phyloP scores from a whole-genome alignment of 2,329 filamentous ascomycete genomes.

The Stachybotrys chlorohalonatus region DNA sequence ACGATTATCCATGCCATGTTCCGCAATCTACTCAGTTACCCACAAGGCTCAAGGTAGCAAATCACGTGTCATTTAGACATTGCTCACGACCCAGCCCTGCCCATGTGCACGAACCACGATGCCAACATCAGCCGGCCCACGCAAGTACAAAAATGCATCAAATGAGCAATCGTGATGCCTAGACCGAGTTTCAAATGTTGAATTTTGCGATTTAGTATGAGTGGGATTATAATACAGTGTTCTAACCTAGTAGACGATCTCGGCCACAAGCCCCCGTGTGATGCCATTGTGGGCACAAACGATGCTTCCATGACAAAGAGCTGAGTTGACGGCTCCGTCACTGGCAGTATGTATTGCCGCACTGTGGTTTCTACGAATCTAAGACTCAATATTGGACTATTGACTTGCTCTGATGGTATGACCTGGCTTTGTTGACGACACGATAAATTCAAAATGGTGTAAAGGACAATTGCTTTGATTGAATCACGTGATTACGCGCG shows the following conservation, averaged over 20 bases:
- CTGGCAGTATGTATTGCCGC: neutral
- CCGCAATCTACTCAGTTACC: too few relatives aligned
- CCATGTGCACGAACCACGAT: neutral
- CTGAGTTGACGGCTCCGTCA: neutral
- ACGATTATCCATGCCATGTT: too few relatives aligned
- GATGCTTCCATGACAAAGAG: neutral
- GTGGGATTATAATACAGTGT: constrained; percentile 4
- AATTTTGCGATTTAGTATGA: constrained; percentile 2
- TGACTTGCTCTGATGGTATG: too few relatives aligned
- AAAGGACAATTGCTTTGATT: neutral
- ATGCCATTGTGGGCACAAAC: neutral
- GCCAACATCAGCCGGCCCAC: neutral
- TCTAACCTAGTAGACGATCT: constrained; percentile 5
- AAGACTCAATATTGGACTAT: neutral
- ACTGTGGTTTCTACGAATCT: neutral
- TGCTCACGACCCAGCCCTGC: neutral
- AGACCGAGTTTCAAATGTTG: constrained; percentile 4
- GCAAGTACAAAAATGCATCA: neutral
- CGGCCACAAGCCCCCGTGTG: neutral
- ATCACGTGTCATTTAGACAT: neutral
- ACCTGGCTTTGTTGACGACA: too few relatives aligned
- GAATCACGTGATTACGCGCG: constrained; percentile 3
- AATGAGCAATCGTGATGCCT: neutral
- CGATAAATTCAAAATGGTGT: too few relatives aligned
- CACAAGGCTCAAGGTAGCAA: neutral